Evolutionary conservation across 2,329 filamentous ascomycete species (phyloP).

Genomic region (Exophiala sp.): DNA sequence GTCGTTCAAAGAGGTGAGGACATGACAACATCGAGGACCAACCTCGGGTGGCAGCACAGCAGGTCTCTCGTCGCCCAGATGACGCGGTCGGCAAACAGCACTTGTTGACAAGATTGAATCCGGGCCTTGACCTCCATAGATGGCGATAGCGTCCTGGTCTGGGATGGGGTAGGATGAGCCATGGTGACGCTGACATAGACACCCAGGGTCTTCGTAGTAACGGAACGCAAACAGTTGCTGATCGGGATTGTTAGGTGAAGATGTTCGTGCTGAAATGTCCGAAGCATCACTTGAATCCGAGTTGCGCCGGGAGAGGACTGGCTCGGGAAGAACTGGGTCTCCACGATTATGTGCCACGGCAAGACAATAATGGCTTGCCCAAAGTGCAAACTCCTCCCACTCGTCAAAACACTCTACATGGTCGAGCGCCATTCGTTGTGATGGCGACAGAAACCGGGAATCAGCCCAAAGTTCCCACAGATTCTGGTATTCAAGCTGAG

Average conservation of each 20-base stretch:
- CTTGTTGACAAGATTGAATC: conserved; percentile 44
- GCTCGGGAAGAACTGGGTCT: conserved; percentile 17
- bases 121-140: conserved; percentile 43
- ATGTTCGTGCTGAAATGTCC: conserved; percentile 26
- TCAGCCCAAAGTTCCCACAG: conserved; percentile 81
- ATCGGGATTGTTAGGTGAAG: conserved; percentile 19
- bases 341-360: conserved; percentile 23
- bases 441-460: conserved; percentile 55
- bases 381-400: conserved; percentile 85
- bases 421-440: conserved; percentile 60
- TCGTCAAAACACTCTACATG: conserved; percentile 83
- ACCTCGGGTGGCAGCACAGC: conserved; percentile 41
- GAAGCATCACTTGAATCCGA: conserved; percentile 24
- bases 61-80: conserved; percentile 30
- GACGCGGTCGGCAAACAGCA: conserved; percentile 32
- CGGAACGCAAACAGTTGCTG: conserved; percentile 25
- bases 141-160: conserved; percentile 32
- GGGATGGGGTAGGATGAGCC: conserved; percentile 47
- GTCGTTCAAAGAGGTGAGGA: conserved; percentile 59
- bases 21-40: conserved; percentile 62
- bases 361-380: conserved; percentile 77
- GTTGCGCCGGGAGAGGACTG: conserved; percentile 14
- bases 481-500: conserved; percentile 55
- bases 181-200: conserved; percentile 54
- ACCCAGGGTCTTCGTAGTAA: conserved; percentile 37